These are phyloP conservation scores for Backusella mclennaniae DNA, from an alignment of 192 early-diverging fungal species.

Conservation along the genomic window DNA sequence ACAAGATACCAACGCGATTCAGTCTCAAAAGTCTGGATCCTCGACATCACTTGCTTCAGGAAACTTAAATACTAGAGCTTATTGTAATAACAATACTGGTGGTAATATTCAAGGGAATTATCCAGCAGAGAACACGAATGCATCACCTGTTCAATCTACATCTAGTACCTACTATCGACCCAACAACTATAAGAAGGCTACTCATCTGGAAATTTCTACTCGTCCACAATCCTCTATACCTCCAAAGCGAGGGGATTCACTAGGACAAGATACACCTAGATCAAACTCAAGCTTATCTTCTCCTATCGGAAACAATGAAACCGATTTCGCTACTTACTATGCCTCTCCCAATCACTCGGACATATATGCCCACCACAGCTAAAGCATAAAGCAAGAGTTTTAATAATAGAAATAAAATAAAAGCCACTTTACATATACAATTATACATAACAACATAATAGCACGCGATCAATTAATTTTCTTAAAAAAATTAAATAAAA, in stretches of 20 bases:
- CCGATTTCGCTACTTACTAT: not conserved
- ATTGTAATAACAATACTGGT: not conserved
- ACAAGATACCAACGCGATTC: not conserved
- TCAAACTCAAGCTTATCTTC: not conserved
- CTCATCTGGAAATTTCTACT: not conserved
- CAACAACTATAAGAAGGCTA: not conserved
- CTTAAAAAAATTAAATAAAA: not conserved
- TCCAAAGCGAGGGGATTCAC: not conserved
- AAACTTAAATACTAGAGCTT: not conserved
- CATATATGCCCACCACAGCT: not conserved
- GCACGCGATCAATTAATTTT: not conserved
- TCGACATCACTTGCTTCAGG: not conserved
- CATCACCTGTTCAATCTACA: not conserved
- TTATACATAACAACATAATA: not conserved
- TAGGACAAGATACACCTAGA: not conserved
- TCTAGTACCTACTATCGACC: not conserved
- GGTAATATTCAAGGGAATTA: not conserved
- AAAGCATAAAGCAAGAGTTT: not conserved
- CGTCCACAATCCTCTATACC: not conserved
- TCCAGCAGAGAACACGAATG: not conserved
- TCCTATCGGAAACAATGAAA: not conserved
- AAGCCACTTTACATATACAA: not conserved
- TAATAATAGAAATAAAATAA: not conserved
- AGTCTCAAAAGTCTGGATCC: not conserved
- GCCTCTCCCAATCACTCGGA: not conserved